These are phyloP conservation scores for Epichloe aotearoae DNA, from an alignment of 2,329 filamentous ascomycete genomes.

Conservation along the genomic window DNA sequence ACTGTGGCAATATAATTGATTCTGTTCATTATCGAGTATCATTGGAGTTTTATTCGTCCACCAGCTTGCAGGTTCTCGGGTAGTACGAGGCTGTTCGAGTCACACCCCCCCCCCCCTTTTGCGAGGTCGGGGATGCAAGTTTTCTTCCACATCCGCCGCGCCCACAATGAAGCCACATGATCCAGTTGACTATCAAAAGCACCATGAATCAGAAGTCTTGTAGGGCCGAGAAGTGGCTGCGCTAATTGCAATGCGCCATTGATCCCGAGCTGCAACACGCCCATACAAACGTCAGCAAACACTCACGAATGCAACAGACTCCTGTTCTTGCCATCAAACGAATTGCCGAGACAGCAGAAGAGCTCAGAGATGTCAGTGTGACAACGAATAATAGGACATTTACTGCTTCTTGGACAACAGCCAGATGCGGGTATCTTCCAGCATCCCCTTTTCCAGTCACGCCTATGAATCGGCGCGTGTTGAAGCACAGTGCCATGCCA, in stretches of 20 bases:
- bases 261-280: neutral
- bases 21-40: neutral
- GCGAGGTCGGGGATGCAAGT: neutral
- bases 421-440: neutral
- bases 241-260: neutral
- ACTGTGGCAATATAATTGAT: too few species aligned
- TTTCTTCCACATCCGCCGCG: neutral
- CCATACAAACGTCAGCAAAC: conserved; percentile 1
- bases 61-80: neutral
- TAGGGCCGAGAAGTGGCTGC: neutral
- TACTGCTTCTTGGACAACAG: neutral
- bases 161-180: neutral
- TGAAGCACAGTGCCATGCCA: neutral
- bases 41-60: neutral
- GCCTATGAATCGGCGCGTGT: neutral
- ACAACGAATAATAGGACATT: neutral
- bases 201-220: neutral
- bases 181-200: neutral
- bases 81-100: neutral
- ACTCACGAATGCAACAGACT: neutral
- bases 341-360: neutral
- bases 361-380: neutral
- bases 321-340: neutral
- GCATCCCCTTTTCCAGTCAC: neutral
- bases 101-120: neutral